Evolutionary conservation across 768 basidiomycete species (phyloP).

Genomic region (Leccinum incarnatum): DNA sequence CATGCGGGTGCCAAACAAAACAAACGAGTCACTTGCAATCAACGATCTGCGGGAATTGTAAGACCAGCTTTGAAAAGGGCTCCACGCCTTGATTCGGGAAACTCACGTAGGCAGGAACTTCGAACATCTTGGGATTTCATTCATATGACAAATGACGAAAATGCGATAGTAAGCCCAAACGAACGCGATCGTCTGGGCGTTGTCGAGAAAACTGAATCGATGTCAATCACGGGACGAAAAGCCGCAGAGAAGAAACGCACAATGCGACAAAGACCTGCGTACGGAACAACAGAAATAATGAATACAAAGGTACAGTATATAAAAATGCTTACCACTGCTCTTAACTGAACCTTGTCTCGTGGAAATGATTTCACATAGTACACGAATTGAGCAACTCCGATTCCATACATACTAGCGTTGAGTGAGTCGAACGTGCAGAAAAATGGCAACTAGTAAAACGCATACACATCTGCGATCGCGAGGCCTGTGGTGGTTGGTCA

Average conservation of each 20-base stretch:
- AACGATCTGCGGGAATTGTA: background rate
- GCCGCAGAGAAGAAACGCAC: background rate
- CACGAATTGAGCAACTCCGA: background rate
- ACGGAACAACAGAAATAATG: background rate
- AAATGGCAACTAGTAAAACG: background rate
- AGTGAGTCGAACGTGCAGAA: background rate
- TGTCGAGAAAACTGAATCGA: constrained; percentile 10
- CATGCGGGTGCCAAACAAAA: background rate
- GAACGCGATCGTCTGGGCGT: background rate
- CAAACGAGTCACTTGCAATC: background rate
- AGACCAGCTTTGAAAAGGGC: background rate
- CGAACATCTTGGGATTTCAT: background rate
- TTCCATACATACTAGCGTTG: background rate
- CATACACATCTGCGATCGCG: constrained; percentile 13
- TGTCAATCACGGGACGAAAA: background rate
- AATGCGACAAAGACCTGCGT: constrained; percentile 10
- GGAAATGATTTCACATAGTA: constrained; percentile 19
- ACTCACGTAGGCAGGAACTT: constrained; percentile 6
- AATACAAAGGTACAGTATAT: background rate
- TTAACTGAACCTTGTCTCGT: constrained; percentile 10
- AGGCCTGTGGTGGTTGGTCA: constrained; percentile 17
- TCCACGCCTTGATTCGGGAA: background rate
- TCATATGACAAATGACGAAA: constrained; percentile 13
- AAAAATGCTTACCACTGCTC: constrained; percentile 10
- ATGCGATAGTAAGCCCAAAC: background rate